phyloP scores from a whole-genome alignment of 2,329 filamentous ascomycete genomes.

The Claviceps sorghi region DNA sequence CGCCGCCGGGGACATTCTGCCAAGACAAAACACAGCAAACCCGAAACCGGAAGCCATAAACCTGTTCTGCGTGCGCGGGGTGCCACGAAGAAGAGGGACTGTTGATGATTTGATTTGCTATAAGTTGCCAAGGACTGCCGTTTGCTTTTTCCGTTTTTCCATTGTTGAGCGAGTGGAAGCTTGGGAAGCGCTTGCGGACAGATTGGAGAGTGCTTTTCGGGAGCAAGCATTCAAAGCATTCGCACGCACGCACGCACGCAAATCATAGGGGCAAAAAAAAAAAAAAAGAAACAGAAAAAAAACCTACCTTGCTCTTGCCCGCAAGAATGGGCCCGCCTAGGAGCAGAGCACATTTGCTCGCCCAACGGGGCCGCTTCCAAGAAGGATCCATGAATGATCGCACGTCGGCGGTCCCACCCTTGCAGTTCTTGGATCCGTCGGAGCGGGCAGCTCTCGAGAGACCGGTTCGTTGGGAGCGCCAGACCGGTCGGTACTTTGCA shows the following conservation, averaged over 20 bases:
- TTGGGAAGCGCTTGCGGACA: no score
- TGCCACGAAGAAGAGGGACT: no score
- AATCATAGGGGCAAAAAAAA: not conserved
- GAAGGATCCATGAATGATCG: slow-evolving; percentile 84
- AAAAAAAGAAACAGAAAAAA: not conserved
- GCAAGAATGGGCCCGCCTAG: slow-evolving; percentile 15
- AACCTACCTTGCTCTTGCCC: not conserved
- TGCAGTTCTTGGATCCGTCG: slow-evolving; percentile 42
- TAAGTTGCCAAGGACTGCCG: no score
- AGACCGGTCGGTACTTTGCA: not conserved
- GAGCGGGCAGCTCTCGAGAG: slow-evolving; percentile 18
- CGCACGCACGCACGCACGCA: not conserved
- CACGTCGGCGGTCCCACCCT: slow-evolving; percentile 54
- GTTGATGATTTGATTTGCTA: no score
- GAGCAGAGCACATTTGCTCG: slow-evolving; percentile 14
- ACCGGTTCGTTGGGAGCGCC: slow-evolving; percentile 5
- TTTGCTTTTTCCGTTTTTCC: no score
- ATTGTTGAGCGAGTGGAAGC: no score
- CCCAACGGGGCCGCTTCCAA: slow-evolving; percentile 38
- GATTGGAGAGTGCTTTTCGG: no score
- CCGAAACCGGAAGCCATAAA: no score
- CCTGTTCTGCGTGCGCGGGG: no score
- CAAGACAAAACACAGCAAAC: no score
- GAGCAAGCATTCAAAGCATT: no score
- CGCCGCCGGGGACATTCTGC: no score